A percentile compares a stretch with the other conserved stretches of the same genome.
These are phyloP conservation scores for Leishmania major DNA, from an alignment of 208 protist species.

Conservation along the genomic window DNA sequence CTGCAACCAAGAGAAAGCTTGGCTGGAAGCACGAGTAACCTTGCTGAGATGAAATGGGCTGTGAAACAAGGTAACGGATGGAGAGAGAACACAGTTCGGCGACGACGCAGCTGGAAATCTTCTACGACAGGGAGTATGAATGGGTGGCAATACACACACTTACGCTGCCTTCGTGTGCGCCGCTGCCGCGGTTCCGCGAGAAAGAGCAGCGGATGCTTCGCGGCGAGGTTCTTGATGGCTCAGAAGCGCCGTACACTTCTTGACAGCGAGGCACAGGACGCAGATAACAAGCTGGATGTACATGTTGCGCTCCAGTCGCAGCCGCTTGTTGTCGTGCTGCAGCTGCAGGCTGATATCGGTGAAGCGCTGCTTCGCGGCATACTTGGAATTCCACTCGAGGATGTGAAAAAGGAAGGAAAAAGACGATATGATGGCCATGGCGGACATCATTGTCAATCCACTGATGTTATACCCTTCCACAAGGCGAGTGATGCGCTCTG, in stretches of 20 bases:
- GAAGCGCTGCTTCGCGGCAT: constrained; percentile 39
- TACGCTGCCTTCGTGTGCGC: constrained; percentile 2
- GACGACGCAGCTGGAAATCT: not conserved
- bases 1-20: not conserved
- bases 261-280: constrained; percentile 54
- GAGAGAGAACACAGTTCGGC: not conserved
- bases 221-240: constrained; percentile 3
- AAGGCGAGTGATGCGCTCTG: constrained; percentile 33
- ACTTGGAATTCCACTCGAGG: constrained; percentile 54
- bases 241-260: constrained; percentile 30
- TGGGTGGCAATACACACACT: no score
- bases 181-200: not conserved
- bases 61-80: not conserved
- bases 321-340: constrained; percentile 64
- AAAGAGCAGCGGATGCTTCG: not conserved
- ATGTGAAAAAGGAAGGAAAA: constrained; percentile 53
- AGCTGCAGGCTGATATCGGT: constrained; percentile 61
- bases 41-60: not conserved
- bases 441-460: constrained; percentile 44
- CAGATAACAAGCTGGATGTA: constrained; percentile 69
- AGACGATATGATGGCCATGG: constrained; percentile 41
- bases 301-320: constrained; percentile 67
- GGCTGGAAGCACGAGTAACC: no score
- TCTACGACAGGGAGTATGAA: no score
- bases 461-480: constrained; percentile 44